Conservation (phyloP, 257 asterid species). For the Thymus quinquecostatus region DNA sequence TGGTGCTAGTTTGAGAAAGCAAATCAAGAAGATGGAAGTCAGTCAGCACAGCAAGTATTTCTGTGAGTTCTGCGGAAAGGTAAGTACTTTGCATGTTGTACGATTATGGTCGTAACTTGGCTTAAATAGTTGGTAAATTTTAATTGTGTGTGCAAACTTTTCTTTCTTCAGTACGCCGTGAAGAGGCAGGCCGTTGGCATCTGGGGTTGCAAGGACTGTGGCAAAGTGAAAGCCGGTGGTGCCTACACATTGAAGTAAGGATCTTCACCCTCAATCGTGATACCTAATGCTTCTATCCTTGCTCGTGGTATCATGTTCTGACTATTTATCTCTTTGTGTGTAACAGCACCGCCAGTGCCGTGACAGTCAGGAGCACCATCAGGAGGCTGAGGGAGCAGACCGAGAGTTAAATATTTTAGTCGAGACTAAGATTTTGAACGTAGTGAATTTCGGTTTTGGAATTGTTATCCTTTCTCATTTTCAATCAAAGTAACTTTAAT, state of each 20-base stretch:
- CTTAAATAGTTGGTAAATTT: background rate
- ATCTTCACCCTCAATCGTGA: background rate
- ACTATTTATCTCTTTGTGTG: background rate
- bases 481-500: background rate
- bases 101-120: background rate
- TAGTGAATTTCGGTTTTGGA: constrained; percentile 17
- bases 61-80: constrained; percentile 75
- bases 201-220: constrained; percentile 77
- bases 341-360: constrained; percentile 70
- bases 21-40: constrained; percentile 68
- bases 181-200: constrained; percentile 72
- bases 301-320: background rate
- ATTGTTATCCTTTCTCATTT: constrained; percentile 17
- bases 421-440: constrained; percentile 48
- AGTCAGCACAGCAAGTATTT: constrained; percentile 71
- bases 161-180: constrained; percentile 51
- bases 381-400: constrained; percentile 72
- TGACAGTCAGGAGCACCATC: constrained; percentile 73
- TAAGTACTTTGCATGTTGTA: background rate
- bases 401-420: constrained; percentile 44
- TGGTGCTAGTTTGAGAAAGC: constrained; percentile 79
- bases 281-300: background rate
- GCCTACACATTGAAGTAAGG: constrained; percentile 65
- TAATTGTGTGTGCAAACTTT: background rate
- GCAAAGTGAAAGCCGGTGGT: constrained; percentile 73